phyloP scores from a whole-genome alignment of 2,329 filamentous ascomycete genomes.

The Cytospora paraplurivora region DNA sequence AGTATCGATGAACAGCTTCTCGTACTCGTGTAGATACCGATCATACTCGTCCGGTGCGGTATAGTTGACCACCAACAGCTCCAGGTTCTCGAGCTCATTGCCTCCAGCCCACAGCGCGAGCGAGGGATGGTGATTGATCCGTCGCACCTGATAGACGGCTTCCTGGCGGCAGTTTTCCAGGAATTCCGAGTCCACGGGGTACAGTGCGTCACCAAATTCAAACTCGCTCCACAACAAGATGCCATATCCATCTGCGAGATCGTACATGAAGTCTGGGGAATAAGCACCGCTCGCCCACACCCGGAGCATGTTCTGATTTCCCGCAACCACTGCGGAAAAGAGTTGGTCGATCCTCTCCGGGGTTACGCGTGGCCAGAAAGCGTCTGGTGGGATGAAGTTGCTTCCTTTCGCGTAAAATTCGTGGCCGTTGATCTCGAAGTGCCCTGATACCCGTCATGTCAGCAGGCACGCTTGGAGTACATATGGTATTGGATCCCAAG shows the following conservation, averaged over 20 bases:
- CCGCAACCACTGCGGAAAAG: conserved; percentile 56
- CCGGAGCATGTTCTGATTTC: conserved; percentile 66
- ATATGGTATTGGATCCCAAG: conserved; percentile 8
- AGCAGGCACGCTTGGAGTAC: background rate
- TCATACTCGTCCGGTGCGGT: conserved; percentile 46
- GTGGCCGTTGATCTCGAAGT: conserved; percentile 67
- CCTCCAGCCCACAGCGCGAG: conserved; percentile 57
- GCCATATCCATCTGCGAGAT: conserved; percentile 62
- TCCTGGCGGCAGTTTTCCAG: conserved; percentile 58
- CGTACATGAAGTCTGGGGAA: conserved; percentile 63
- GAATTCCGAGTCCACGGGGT: conserved; percentile 56
- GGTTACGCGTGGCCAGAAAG: conserved; percentile 64
- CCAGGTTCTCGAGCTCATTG: conserved; percentile 62
- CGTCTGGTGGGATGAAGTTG: conserved; percentile 64
- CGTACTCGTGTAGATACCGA: conserved; percentile 54
- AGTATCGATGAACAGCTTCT: conserved; percentile 57
- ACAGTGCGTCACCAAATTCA: conserved; percentile 62
- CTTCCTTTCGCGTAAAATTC: conserved; percentile 66
- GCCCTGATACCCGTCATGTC: conserved; percentile 49
- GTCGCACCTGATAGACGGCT: conserved; percentile 61
- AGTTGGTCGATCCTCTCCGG: conserved; percentile 51
- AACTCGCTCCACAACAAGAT: conserved; percentile 66
- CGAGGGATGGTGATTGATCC: conserved; percentile 62
- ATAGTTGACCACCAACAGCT: conserved; percentile 45
- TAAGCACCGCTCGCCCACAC: conserved; percentile 65